phyloP scores from a whole-genome alignment of 179 eudicot species.

The Monotropa hypopitys region DNA sequence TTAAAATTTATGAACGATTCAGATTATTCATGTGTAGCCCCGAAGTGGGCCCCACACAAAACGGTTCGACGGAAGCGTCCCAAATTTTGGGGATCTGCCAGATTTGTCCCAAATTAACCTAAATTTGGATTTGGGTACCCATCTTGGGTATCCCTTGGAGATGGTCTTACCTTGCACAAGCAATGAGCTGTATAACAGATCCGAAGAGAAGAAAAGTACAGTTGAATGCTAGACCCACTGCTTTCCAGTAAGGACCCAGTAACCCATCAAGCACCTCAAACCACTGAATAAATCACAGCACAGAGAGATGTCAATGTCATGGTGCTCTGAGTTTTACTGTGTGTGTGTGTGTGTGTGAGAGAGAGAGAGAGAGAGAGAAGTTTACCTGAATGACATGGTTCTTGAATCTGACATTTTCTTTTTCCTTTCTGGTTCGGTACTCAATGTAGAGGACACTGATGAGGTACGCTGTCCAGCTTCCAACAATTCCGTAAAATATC shows the following conservation, averaged over 20 bases:
- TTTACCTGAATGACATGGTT: constrained; percentile 88
- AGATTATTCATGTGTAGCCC: too few relatives aligned
- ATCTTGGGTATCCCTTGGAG: too few relatives aligned
- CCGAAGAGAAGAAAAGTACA: constrained; percentile 86
- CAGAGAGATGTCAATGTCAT: neutral
- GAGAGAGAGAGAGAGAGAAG: neutral
- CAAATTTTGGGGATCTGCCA: too few relatives aligned
- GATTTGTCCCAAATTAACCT: too few relatives aligned
- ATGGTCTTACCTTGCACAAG: constrained; percentile 86
- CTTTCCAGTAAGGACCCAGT: constrained; percentile 71
- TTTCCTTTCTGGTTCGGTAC: constrained; percentile 63
- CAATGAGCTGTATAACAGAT: constrained; percentile 82
- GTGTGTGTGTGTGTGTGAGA: neutral
- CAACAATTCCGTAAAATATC: constrained; percentile 66
- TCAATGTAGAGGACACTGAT: constrained; percentile 76
- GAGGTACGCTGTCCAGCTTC: constrained; percentile 85
- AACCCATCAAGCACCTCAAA: constrained; percentile 87
- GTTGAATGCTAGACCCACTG: constrained; percentile 67
- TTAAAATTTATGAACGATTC: too few relatives aligned
- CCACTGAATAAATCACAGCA: constrained; percentile 37
- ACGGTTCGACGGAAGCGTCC: too few relatives aligned
- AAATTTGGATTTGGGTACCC: too few relatives aligned
- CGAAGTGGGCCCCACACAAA: too few relatives aligned
- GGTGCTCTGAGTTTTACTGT: too few relatives aligned
- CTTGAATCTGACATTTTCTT: constrained; percentile 64